Conservation (phyloP, 257 asterid genomes). For the Solanum paucissectum region DNA sequence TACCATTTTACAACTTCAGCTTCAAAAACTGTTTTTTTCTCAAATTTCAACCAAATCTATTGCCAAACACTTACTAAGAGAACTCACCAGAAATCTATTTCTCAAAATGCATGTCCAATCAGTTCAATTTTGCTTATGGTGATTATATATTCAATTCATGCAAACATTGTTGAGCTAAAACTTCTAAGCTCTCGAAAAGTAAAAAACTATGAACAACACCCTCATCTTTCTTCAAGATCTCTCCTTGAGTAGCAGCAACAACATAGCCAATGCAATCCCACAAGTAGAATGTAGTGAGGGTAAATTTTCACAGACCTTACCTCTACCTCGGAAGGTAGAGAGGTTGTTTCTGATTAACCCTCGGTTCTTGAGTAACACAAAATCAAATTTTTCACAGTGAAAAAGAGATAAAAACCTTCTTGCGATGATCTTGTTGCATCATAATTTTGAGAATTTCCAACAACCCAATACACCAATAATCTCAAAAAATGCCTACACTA, state of each 20-base stretch:
- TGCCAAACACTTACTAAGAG: background rate
- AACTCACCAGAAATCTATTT: background rate
- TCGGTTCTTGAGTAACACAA: background rate
- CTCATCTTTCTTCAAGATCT: background rate
- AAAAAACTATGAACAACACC: background rate
- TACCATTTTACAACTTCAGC: background rate
- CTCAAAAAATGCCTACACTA: background rate
- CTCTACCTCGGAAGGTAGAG: background rate
- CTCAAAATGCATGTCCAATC: no score
- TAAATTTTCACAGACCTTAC: background rate
- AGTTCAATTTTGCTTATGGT: background rate
- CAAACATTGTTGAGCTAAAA: background rate
- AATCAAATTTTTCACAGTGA: background rate
- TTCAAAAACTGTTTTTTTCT: background rate
- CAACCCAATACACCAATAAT: background rate
- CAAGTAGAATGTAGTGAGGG: background rate
- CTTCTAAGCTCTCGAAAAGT: background rate
- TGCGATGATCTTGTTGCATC: slow-evolving; percentile 67
- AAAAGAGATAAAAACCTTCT: slow-evolving; percentile 30
- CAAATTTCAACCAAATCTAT: background rate
- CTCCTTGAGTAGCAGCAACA: background rate
- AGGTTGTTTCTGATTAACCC: background rate
- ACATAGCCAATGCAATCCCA: background rate
- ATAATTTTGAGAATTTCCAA: background rate
- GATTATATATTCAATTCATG: background rate